Evolutionary conservation across 208 protist genomes (phyloP).

Genomic region (Acanthamoeba healyi): DNA sequence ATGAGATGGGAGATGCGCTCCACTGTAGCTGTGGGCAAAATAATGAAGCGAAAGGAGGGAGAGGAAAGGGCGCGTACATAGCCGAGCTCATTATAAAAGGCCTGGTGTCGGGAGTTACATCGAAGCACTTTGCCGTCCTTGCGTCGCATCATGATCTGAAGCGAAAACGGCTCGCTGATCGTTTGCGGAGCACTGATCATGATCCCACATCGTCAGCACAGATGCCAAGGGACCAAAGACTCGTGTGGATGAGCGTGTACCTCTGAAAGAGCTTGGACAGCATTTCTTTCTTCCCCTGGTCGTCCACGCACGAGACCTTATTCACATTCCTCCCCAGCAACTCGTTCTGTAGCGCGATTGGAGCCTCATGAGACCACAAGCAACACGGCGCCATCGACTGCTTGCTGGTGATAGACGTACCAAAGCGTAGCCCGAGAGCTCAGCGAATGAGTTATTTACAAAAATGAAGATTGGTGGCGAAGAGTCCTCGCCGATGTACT

Average conservation of each 20-base stretch:
- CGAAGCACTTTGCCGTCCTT: slow-evolving; percentile 19
- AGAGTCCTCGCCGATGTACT: slow-evolving; percentile 56
- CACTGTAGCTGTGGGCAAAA: too few relatives aligned
- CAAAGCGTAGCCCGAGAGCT: slow-evolving; percentile 47
- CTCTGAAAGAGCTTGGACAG: slow-evolving; percentile 47
- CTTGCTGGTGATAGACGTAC: neutral
- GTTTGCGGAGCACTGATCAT: slow-evolving; percentile 41
- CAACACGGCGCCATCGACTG: neutral
- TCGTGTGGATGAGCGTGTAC: neutral
- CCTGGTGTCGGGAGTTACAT: slow-evolving; percentile 5
- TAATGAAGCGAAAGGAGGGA: neutral
- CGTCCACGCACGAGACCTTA: slow-evolving; percentile 24
- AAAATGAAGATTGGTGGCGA: slow-evolving; percentile 60
- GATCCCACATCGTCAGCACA: neutral
- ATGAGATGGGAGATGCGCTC: neutral
- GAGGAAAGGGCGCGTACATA: neutral
- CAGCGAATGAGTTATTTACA: slow-evolving; percentile 52
- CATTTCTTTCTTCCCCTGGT: slow-evolving; percentile 3
- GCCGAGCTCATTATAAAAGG: slow-evolving; percentile 50
- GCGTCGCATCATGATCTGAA: slow-evolving; percentile 37
- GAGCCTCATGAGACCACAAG: neutral
- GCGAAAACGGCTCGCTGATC: slow-evolving; percentile 54
- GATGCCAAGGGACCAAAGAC: too few relatives aligned
- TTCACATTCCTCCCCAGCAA: slow-evolving; percentile 21
- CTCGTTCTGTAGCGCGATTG: slow-evolving; percentile 1